Conservation (phyloP, 345 rosid genomes). For the Leavenworthia alabamica region DNA sequence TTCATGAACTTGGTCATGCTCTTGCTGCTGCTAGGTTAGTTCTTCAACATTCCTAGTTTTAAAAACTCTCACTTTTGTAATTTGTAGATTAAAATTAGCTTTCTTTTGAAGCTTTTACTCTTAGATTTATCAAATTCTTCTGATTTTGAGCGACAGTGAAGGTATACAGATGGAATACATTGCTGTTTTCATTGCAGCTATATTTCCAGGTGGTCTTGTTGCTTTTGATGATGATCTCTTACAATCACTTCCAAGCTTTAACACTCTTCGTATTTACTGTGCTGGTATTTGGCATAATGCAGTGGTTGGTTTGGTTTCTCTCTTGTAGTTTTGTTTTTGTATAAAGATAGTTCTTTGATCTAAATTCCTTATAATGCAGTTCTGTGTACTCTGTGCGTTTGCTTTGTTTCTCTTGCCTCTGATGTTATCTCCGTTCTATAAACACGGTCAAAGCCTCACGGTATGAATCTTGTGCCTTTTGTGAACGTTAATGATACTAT, state of each 20-base stretch:
- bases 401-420: slow-evolving; percentile 51
- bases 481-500: not conserved
- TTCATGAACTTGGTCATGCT: too few relatives aligned
- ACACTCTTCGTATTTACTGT: slow-evolving; percentile 69
- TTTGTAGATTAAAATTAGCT: not conserved
- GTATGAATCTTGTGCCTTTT: too few relatives aligned
- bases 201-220: slow-evolving; percentile 90
- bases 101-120: not conserved
- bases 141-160: slow-evolving; percentile 63
- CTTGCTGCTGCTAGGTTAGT: too few relatives aligned
- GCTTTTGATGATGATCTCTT: slow-evolving; percentile 66
- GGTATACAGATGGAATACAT: slow-evolving; percentile 73
- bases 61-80: not conserved
- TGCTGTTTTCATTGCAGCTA: slow-evolving; percentile 69
- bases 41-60: not conserved
- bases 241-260: slow-evolving; percentile 42
- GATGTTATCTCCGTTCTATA: slow-evolving; percentile 54
- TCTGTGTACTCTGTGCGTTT: slow-evolving; percentile 60
- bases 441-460: slow-evolving; percentile 29
- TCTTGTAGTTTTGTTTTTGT: not conserved
- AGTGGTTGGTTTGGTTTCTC: slow-evolving; percentile 38
- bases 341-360: not conserved
- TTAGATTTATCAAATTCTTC: slow-evolving; percentile 18
- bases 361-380: slow-evolving; percentile 31
- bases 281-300: slow-evolving; percentile 99